A percentile compares a stretch with the other conserved stretches of the same genome.
phyloP scores from a whole-genome alignment of 768 basidiomycete species.

The Candolleomyces aberdarensis region DNA sequence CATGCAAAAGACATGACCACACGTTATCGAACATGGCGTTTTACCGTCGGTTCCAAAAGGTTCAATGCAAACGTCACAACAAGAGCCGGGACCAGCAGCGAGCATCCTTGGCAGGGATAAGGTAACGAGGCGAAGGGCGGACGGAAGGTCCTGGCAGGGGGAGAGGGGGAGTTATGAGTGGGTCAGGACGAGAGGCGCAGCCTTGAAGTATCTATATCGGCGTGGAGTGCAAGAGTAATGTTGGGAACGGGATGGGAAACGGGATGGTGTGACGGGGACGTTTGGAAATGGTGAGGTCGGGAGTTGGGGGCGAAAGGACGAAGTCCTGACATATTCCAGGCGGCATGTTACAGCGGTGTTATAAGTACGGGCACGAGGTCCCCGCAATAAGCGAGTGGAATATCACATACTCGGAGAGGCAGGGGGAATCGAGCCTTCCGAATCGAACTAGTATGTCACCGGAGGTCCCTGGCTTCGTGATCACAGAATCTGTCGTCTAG shows the following conservation, averaged over 20 bases:
- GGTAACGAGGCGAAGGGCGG: background rate
- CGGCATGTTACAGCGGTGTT: slow-evolving; percentile 29
- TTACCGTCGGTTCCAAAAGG: slow-evolving; percentile 49
- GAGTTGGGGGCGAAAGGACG: slow-evolving; percentile 26
- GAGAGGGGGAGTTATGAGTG: background rate
- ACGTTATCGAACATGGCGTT: slow-evolving; percentile 62
- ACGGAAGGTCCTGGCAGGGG: background rate
- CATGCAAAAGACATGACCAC: slow-evolving; percentile 71
- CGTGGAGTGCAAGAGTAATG: background rate
- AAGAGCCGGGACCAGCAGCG: slow-evolving; percentile 58
- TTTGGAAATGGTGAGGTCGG: slow-evolving; percentile 16
- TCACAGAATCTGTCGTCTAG: slow-evolving; percentile 10
- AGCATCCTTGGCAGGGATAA: slow-evolving; percentile 48
- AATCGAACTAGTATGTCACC: slow-evolving; percentile 30
- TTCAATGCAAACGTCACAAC: slow-evolving; percentile 77
- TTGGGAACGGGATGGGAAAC: background rate
- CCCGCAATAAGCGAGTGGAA: slow-evolving; percentile 27
- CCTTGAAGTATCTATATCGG: slow-evolving; percentile 4
- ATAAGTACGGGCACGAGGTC: slow-evolving; percentile 45
- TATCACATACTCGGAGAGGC: slow-evolving; percentile 27
- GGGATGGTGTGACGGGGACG: slow-evolving; percentile 17
- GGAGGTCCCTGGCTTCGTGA: slow-evolving; percentile 25
- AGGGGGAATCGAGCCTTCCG: slow-evolving; percentile 23
- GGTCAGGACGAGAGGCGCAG: slow-evolving; percentile 4
- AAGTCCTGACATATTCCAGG: slow-evolving; percentile 32